Percentiles rank a stretch among this genome's conserved stretches.
Evolutionary conservation across 2,329 filamentous ascomycete species (phyloP).

Genomic region (Cercospora sp.): DNA sequence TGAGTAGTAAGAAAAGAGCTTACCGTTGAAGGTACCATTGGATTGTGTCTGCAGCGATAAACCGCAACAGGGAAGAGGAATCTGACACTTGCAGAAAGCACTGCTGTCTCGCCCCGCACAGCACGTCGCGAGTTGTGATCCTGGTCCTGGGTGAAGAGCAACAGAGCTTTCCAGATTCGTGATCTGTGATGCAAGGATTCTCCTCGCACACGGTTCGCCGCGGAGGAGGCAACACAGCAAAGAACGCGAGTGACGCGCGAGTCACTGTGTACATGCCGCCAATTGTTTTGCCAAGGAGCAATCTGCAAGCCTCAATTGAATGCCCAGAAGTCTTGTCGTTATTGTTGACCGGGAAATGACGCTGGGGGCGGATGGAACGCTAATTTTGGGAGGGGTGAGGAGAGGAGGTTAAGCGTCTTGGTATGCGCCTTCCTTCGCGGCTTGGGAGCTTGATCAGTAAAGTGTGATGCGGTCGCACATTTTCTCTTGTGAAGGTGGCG

Average conservation of each 20-base stretch:
- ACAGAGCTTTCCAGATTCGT: neutral
- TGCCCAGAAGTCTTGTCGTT: neutral
- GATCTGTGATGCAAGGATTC: neutral
- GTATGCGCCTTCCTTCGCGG: constrained; percentile 1
- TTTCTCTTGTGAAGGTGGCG: neutral
- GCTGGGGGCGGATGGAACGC: neutral
- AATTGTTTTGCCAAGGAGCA: constrained; percentile 7
- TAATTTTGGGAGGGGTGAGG: neutral
- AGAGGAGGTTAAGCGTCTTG: constrained; percentile 1
- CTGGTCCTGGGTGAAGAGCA: neutral
- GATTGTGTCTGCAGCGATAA: neutral
- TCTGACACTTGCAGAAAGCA: neutral
- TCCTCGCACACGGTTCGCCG: neutral
- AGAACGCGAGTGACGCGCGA: neutral
- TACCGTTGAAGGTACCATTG: neutral
- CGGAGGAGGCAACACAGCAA: neutral
- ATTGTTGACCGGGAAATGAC: neutral
- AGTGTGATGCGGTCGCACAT: neutral
- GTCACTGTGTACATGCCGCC: neutral
- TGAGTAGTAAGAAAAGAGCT: neutral
- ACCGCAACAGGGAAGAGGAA: neutral
- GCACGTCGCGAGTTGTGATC: neutral
- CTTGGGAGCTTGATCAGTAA: constrained; percentile 8
- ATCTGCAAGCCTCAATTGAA: neutral
- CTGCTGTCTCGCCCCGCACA: neutral